These are phyloP conservation scores for Solanum boliviense DNA, from an alignment of 257 asterid genomes.

Conservation along the genomic window DNA sequence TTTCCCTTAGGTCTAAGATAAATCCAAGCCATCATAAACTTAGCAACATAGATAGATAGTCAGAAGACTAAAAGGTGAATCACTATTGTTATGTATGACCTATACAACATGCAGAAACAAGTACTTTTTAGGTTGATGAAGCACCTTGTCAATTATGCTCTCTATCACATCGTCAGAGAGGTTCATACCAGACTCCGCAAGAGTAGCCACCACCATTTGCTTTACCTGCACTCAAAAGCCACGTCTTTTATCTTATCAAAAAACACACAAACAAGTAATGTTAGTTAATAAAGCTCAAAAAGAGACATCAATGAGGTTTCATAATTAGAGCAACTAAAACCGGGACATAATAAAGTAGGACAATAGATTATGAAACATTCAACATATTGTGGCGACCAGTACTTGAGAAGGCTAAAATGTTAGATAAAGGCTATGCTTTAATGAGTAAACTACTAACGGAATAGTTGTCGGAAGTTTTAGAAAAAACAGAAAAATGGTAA, in stretches of 20 bases:
- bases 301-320: neutral
- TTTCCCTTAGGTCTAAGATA: neutral
- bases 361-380: neutral
- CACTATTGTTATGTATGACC: neutral
- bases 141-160: slow-evolving; percentile 95
- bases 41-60: neutral
- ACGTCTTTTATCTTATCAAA: neutral
- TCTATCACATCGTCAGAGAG: slow-evolving; percentile 92
- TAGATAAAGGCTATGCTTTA: neutral
- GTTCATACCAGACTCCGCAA: slow-evolving; percentile 98
- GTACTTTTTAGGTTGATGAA: neutral
- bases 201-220: slow-evolving; percentile 98
- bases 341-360: neutral
- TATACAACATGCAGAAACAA: neutral
- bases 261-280: neutral
- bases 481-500: neutral
- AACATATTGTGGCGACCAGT: neutral
- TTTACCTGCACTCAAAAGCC: slow-evolving; percentile 50
- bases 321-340: neutral
- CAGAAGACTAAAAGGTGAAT: neutral
- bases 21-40: neutral
- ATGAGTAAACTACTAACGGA: neutral
- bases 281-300: neutral
- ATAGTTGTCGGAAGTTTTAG: neutral
- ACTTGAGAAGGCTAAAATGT: neutral